A percentile compares a stretch with the other conserved stretches of the same genome.
Evolutionary conservation across 2,329 filamentous ascomycete genomes (phyloP).

Genomic region (Fusarium sp.): DNA sequence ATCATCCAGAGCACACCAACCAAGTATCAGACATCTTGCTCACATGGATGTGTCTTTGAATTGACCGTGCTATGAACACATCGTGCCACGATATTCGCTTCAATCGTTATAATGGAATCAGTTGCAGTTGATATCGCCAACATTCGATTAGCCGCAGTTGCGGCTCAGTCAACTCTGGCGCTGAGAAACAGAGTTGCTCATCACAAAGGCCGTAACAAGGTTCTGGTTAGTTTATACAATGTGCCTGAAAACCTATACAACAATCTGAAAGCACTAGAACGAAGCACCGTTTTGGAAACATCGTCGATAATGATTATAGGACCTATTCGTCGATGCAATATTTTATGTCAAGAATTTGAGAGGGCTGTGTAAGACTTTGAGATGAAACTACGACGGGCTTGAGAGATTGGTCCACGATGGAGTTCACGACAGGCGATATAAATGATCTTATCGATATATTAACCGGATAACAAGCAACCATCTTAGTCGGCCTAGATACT

Average conservation of each 20-base stretch:
- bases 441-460: constrained; percentile 55
- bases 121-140: no score
- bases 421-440: constrained; percentile 55
- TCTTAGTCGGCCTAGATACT: constrained; percentile 51
- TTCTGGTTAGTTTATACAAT: constrained; percentile 48
- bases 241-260: constrained; percentile 50
- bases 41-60: no score
- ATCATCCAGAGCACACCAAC: no score
- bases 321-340: constrained; percentile 51
- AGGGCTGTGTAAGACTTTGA: constrained; percentile 50
- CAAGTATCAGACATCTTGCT: no score
- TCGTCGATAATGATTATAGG: no score
- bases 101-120: no score
- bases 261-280: constrained; percentile 47
- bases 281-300: constrained; percentile 40
- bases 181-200: constrained; percentile 50
- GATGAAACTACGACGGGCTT: constrained; percentile 49
- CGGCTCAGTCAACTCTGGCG: constrained; percentile 49
- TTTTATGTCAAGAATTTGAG: constrained; percentile 53
- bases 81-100: no score
- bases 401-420: constrained; percentile 55
- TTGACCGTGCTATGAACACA: no score
- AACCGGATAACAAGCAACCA: constrained; percentile 54
- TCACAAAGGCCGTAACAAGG: constrained; percentile 51
- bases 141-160: no score